phyloP scores from a whole-genome alignment of 2,329 filamentous ascomycete species.

The Penicillium hesseltinei region DNA sequence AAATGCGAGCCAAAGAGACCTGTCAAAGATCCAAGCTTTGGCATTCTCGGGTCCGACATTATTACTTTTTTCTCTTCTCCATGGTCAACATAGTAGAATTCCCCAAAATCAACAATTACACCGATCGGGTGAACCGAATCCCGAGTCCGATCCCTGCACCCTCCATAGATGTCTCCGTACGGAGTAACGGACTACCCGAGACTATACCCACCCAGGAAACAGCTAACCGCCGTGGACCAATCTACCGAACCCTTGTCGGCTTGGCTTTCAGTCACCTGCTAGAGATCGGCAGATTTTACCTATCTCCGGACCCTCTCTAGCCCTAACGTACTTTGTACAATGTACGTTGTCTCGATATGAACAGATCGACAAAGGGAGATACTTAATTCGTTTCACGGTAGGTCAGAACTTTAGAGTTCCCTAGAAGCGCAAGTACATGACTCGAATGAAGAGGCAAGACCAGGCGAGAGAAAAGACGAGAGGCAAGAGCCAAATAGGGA shows the following conservation, averaged over 20 bases:
- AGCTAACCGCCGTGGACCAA: neutral
- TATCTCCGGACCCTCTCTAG: neutral
- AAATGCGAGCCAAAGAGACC: too few relatives aligned
- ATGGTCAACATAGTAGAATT: neutral
- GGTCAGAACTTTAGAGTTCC: neutral
- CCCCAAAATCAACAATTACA: neutral
- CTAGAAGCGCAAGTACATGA: neutral
- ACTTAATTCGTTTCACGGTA: neutral
- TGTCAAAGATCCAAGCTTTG: neutral
- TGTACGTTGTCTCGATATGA: neutral
- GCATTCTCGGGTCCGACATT: too few relatives aligned
- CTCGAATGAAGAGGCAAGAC: neutral
- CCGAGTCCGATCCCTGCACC: neutral
- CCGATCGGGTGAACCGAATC: too few relatives aligned
- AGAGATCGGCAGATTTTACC: neutral
- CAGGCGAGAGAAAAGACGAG: neutral
- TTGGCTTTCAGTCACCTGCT: neutral
- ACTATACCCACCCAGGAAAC: neutral
- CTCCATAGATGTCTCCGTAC: too few relatives aligned
- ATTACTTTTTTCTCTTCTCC: too few relatives aligned
- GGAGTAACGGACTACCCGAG: too few relatives aligned
- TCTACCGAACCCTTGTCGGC: neutral
- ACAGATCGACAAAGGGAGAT: neutral
- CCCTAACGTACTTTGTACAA: neutral
- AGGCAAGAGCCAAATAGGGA: neutral